Evolutionary conservation across 2,329 filamentous ascomycete genomes (phyloP).

Genomic region (Triangularia verruculosa): DNA sequence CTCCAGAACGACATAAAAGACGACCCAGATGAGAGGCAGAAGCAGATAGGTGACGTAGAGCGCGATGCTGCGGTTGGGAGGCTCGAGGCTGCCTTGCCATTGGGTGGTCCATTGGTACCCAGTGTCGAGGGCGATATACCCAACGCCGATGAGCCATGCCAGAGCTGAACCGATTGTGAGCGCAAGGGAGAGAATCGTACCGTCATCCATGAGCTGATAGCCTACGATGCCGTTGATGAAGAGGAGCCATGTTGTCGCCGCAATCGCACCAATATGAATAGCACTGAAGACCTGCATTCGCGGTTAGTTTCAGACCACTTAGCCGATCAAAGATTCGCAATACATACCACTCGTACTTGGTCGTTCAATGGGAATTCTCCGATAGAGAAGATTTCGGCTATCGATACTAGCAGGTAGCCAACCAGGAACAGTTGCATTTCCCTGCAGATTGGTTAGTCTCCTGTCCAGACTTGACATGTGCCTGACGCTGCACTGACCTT

Average conservation of each 20-base stretch:
- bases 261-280: constrained; percentile 85
- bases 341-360: constrained; percentile 69
- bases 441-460: constrained; percentile 45
- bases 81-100: constrained; percentile 60
- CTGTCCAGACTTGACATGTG: neutral
- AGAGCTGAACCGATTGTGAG: constrained; percentile 69
- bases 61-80: constrained; percentile 71
- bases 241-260: constrained; percentile 84
- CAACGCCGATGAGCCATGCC: constrained; percentile 80
- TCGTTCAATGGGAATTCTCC: constrained; percentile 77
- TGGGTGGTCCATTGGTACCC: constrained; percentile 80
- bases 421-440: constrained; percentile 95
- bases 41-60: constrained; percentile 95
- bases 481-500: constrained; percentile 55
- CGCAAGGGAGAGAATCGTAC: constrained; percentile 77
- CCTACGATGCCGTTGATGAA: constrained; percentile 90
- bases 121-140: constrained; percentile 93
- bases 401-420: constrained; percentile 80
- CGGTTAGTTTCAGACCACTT: constrained; percentile 1
- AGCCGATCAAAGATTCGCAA: neutral
- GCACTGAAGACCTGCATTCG: constrained; percentile 76
- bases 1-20: constrained; percentile 82
- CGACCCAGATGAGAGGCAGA: constrained; percentile 82
- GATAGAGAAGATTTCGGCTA: constrained; percentile 96
- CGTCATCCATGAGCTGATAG: constrained; percentile 91